Evolutionary conservation across 139 green algal species (phyloP).

Genomic region (Zygnema cylindricum): DNA sequence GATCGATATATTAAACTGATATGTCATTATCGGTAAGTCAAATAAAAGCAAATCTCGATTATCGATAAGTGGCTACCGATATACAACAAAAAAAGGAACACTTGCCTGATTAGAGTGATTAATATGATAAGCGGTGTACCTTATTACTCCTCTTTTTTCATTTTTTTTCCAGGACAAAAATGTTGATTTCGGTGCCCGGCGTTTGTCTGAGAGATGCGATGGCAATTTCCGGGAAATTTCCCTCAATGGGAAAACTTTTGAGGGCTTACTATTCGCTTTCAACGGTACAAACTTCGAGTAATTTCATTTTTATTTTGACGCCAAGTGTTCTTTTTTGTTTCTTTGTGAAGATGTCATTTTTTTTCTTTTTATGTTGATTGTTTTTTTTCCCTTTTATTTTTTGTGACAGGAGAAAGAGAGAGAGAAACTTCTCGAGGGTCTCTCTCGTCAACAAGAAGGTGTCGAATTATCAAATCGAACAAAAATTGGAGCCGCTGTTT

Average conservation of each 20-base stretch:
- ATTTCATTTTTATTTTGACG: no score
- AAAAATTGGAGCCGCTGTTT: conserved; percentile 5
- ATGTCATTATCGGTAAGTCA: no score
- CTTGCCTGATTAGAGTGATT: no score
- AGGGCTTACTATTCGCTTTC: background rate
- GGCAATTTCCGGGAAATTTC: background rate
- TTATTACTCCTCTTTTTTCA: background rate
- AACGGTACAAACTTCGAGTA: background rate
- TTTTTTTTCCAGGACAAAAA: conserved; percentile 14
- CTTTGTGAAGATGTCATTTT: no score
- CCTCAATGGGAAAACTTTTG: conserved; percentile 26
- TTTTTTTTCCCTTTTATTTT: no score
- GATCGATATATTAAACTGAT: no score
- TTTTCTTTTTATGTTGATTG: no score
- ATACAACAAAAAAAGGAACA: no score
- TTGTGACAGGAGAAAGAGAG: background rate
- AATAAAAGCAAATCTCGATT: no score
- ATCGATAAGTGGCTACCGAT: no score
- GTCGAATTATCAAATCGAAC: background rate
- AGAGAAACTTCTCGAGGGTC: background rate
- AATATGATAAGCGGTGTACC: no score
- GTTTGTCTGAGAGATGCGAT: background rate
- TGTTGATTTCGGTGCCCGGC: background rate
- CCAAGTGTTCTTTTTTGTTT: no score
- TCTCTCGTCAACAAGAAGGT: background rate